phyloP scores from a whole-genome alignment of 257 asterid genomes.

The Solanum piurae region DNA sequence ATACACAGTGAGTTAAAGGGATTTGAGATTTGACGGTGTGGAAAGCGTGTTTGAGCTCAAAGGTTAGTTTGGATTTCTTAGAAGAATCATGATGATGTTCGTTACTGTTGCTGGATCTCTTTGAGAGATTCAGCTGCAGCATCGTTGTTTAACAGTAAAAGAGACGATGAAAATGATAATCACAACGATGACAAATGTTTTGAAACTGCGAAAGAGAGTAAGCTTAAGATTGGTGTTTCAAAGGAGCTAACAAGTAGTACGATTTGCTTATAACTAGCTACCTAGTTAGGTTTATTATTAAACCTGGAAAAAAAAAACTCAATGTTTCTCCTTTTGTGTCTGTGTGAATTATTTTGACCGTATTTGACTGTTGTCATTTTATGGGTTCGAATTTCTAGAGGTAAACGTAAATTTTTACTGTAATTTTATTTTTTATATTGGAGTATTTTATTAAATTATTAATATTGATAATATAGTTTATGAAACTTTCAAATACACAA shows the following conservation, averaged over 20 bases:
- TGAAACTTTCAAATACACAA: too few species aligned
- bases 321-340: neutral
- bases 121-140: neutral
- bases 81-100: neutral
- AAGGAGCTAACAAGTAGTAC: neutral
- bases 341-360: neutral
- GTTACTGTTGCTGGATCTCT: neutral
- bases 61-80: neutral
- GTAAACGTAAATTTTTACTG: too few species aligned
- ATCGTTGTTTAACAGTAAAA: neutral
- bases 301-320: neutral
- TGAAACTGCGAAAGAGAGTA: neutral
- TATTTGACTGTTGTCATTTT: neutral
- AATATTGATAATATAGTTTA: too few species aligned
- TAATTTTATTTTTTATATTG: too few species aligned
- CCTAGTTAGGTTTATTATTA: neutral
- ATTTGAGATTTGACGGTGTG: conserved; percentile 7
- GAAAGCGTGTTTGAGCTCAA: neutral
- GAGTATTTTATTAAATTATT: too few species aligned
- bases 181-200: neutral
- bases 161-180: neutral
- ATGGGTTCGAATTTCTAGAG: too few species aligned
- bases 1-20: conserved; percentile 1
- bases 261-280: neutral
- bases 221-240: neutral